Conservation (phyloP, 2,329 filamentous ascomycete genomes). For the Aspergillus amoenus region DNA sequence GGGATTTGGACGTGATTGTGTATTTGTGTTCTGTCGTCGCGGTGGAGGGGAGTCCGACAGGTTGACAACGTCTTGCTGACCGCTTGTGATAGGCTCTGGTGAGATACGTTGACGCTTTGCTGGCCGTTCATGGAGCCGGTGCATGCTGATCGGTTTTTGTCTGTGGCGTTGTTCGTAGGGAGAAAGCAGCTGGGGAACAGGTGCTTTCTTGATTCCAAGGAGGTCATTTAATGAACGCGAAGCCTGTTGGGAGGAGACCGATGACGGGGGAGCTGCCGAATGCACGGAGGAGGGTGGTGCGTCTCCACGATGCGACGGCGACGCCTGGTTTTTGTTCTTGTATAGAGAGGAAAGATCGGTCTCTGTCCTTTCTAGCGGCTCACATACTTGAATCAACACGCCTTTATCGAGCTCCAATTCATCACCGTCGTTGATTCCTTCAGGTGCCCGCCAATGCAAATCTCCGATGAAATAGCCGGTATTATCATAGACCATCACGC, state of each 20-base stretch:
- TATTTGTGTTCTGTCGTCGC: not conserved
- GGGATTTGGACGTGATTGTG: not conserved
- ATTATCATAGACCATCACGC: slow-evolving; percentile 87
- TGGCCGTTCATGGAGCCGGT: slow-evolving; percentile 23
- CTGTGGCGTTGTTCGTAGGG: slow-evolving; percentile 57
- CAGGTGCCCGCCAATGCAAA: slow-evolving; percentile 71
- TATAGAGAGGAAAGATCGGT: slow-evolving; percentile 77
- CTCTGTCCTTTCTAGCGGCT: slow-evolving; percentile 68
- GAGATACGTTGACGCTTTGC: slow-evolving; percentile 34
- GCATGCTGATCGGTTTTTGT: slow-evolving; percentile 11
- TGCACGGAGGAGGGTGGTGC: slow-evolving; percentile 46
- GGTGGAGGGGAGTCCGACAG: slow-evolving; percentile 18
- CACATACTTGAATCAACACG: slow-evolving; percentile 76
- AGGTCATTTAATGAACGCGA: slow-evolving; percentile 60
- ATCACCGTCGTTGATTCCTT: slow-evolving; percentile 74
- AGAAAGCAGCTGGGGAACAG: slow-evolving; percentile 64
- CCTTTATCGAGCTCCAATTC: slow-evolving; percentile 77
- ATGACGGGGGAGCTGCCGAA: slow-evolving; percentile 30
- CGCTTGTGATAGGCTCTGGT: slow-evolving; percentile 8
- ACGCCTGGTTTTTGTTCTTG: slow-evolving; percentile 53
- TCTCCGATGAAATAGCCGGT: slow-evolving; percentile 79
- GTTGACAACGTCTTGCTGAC: slow-evolving; percentile 22
- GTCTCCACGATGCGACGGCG: slow-evolving; percentile 25
- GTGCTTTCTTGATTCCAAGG: slow-evolving; percentile 64
- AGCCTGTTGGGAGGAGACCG: slow-evolving; percentile 44